phyloP scores from a whole-genome alignment of 768 basidiomycete genomes.

The Kwoniella dejecticola region DNA sequence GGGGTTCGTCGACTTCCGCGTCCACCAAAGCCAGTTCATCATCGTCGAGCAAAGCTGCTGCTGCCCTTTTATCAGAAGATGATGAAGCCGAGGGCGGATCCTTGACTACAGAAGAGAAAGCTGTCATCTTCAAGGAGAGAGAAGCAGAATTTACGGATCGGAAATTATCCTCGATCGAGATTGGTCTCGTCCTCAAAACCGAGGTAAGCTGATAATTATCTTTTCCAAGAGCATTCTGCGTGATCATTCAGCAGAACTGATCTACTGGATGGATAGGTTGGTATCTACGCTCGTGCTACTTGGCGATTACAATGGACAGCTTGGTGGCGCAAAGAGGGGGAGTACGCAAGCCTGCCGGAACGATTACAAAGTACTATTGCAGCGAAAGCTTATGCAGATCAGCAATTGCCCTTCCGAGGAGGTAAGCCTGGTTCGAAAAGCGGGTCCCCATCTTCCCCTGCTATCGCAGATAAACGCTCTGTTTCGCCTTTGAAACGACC shows the following conservation, averaged over 20 bases:
- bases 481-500: background rate
- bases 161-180: background rate
- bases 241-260: background rate
- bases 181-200: background rate
- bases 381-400: slow-evolving; percentile 1
- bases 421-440: too few relatives aligned
- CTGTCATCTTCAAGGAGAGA: slow-evolving; percentile 1
- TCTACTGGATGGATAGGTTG: background rate
- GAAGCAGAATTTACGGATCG: slow-evolving; percentile 6
- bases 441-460: background rate
- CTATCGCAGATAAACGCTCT: background rate
- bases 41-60: background rate
- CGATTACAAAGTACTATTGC: background rate
- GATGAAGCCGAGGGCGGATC: background rate
- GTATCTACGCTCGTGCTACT: background rate
- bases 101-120: background rate
- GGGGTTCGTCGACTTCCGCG: background rate
- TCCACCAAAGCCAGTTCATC: background rate
- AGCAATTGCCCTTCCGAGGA: background rate
- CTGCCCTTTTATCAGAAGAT: background rate
- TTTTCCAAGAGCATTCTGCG: background rate
- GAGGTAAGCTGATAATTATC: slow-evolving; percentile 6
- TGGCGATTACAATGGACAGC: background rate
- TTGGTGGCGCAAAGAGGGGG: slow-evolving; percentile 1
- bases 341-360: background rate